Evolutionary conservation across 2,329 filamentous ascomycete species (phyloP).

Genomic region (Orbilia quercus): DNA sequence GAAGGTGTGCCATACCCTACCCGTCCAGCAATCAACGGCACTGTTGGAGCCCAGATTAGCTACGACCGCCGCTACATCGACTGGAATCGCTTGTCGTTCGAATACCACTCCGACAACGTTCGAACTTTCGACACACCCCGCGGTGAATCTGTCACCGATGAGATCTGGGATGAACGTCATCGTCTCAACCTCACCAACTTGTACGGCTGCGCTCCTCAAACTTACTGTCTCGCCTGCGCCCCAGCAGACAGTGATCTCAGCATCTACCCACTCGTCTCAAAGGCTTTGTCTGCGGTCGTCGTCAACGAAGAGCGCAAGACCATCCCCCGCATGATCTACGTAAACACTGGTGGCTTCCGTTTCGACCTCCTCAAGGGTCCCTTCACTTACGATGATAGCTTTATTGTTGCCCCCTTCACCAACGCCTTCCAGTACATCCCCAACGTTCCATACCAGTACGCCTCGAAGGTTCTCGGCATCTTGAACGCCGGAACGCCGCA

Average conservation of each 20-base stretch:
- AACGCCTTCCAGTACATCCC: slow-evolving; percentile 81
- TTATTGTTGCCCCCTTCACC: slow-evolving; percentile 86
- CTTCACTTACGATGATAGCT: slow-evolving; percentile 89
- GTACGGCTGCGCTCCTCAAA: slow-evolving; percentile 72
- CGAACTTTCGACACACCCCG: slow-evolving; percentile 67
- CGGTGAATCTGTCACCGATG: slow-evolving; percentile 65
- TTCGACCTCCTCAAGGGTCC: slow-evolving; percentile 95
- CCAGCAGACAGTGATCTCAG: slow-evolving; percentile 78
- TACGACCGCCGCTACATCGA: slow-evolving; percentile 74
- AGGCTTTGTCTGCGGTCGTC: slow-evolving; percentile 77
- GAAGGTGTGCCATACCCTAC: slow-evolving; percentile 65
- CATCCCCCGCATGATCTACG: slow-evolving; percentile 76
- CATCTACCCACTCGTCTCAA: slow-evolving; percentile 80
- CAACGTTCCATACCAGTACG: slow-evolving; percentile 81
- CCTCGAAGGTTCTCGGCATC: slow-evolving; percentile 73
- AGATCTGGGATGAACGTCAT: slow-evolving; percentile 68
- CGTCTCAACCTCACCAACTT: slow-evolving; percentile 69
- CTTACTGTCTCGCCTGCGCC: slow-evolving; percentile 72
- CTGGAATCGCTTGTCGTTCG: slow-evolving; percentile 75
- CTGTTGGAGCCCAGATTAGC: slow-evolving; percentile 63
- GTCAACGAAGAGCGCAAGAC: slow-evolving; percentile 70
- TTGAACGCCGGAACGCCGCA: slow-evolving; percentile 67
- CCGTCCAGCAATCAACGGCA: slow-evolving; percentile 62
- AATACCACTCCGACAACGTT: slow-evolving; percentile 71
- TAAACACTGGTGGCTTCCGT: slow-evolving; percentile 90